Percentiles rank a stretch among this genome's conserved stretches.
Evolutionary conservation across 2,329 filamentous ascomycete genomes (phyloP).

Genomic region (Hymenoscyphus scutula): DNA sequence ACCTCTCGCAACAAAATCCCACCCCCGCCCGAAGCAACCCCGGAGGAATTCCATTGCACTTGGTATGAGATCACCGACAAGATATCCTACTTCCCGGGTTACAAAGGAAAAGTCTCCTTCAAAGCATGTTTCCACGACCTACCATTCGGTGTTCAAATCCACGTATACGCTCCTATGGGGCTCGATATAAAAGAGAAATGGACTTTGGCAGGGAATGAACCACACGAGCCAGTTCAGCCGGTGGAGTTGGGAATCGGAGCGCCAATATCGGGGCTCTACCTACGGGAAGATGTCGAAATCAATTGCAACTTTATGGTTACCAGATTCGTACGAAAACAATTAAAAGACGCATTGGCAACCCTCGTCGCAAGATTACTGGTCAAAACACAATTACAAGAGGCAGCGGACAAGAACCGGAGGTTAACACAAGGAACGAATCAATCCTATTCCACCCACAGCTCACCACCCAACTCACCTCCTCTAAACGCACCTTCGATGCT

Average conservation of each 20-base stretch:
- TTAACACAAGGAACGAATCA: constrained; percentile 16
- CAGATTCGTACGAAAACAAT: constrained; percentile 74
- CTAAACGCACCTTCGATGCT: constrained; percentile 1
- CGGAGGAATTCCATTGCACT: constrained; percentile 66
- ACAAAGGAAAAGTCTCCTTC: constrained; percentile 67
- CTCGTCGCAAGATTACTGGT: constrained; percentile 62
- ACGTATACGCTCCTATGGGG: constrained; percentile 78
- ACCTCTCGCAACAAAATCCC: constrained; percentile 65
- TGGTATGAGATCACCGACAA: constrained; percentile 82
- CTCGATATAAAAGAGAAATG: constrained; percentile 76
- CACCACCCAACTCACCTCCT: constrained; percentile 13
- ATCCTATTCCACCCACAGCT: constrained; percentile 10
- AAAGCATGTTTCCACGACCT: constrained; percentile 77
- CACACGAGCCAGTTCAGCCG: constrained; percentile 64
- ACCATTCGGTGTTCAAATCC: constrained; percentile 70
- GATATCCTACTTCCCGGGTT: constrained; percentile 70
- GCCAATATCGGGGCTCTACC: constrained; percentile 68
- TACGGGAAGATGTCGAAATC: constrained; percentile 80
- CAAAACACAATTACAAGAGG: constrained; percentile 43
- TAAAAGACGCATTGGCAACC: constrained; percentile 71
- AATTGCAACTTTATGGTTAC: constrained; percentile 73
- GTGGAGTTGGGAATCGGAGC: constrained; percentile 64
- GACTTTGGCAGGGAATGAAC: constrained; percentile 68
- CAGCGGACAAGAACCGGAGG: constrained; percentile 25
- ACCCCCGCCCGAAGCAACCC: constrained; percentile 62